Evolutionary conservation across 2,329 filamentous ascomycete genomes (phyloP), one percentile per base, ranked within the genome.

Genomic region (Aspergillus aculeatinus): DNA sequence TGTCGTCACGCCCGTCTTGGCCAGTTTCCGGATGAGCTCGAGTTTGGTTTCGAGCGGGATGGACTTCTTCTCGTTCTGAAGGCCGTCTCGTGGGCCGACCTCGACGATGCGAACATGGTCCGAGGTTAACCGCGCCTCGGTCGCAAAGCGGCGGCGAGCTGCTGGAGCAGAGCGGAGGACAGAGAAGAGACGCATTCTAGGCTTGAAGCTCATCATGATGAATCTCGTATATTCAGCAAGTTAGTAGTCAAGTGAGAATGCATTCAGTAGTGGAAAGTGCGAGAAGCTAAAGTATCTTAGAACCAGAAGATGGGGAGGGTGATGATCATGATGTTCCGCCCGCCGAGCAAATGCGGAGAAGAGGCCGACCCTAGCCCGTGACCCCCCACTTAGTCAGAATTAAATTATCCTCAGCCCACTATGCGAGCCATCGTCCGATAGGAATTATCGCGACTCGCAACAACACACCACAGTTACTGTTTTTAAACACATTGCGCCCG

Each of bases 61-160:
- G 1, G 78, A 69, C 33, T 76, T 79, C 63, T 81, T 80, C 66
- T 83, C 81, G 62, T 84, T 83, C 67, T 84, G 82, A 50, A 84
- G 71, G 16, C 82, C 82, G 73, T 83, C 82, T 60, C 82, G 76
- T 56, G 82, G 79, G 3, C 82, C 81, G 31, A 84, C 82, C 72
- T 84, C 82, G 23, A 84, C 77, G 65, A 84, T 79, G 64, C 80
- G 79, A 60, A 83, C 81, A 68, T 81, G 78, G 64, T 81, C 80
- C 68, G 79, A 76, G 51, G 74, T 70, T 70, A 74, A 69, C 71
- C 73, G 74, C 68, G 73, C 72, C 64, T 78, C 76, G 57, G 76
- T 77, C 55, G 76, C 67, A 65, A 73, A 72, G 55, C 68, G 65
- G 51, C 76, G 74, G 49, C 33, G 33, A 16, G 58, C 55, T 27